A percentile compares a stretch with the other conserved stretches of the same genome.
phyloP scores from a whole-genome alignment of 2,329 filamentous ascomycete genomes.

The Nemania sp. region DNA sequence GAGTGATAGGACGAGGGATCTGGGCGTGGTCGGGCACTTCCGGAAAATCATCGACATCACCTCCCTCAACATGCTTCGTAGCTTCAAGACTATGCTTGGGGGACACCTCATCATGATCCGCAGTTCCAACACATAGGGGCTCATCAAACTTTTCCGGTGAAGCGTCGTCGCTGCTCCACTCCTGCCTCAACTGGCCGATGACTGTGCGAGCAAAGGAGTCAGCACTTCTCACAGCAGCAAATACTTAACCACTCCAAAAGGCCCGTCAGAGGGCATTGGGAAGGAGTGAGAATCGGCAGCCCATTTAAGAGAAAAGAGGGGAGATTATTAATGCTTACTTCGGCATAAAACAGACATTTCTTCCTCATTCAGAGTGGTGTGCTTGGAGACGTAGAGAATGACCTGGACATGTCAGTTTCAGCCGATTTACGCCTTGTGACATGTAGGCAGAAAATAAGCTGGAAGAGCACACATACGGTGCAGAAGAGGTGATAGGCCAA shows the following conservation, averaged over 20 bases:
- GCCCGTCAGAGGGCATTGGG: too few relatives aligned
- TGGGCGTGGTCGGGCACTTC: neutral
- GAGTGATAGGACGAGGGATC: constrained; percentile 6
- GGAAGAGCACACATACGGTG: neutral
- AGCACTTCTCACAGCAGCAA: neutral
- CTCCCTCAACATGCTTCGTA: neutral
- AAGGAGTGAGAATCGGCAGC: neutral
- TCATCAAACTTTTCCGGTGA: neutral
- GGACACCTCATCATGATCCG: neutral
- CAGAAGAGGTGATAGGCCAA: constrained; percentile 19
- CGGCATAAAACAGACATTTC: constrained; percentile 12
- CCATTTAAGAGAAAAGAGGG: too few relatives aligned
- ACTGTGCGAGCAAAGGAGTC: neutral
- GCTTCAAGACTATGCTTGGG: neutral
- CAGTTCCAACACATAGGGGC: neutral
- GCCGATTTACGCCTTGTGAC: neutral
- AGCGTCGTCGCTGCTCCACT: constrained; percentile 5
- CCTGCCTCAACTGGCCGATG: constrained; percentile 7
- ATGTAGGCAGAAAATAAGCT: neutral
- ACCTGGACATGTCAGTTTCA: neutral
- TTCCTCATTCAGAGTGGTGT: constrained; percentile 1
- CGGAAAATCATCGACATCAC: neutral
- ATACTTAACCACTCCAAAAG: neutral
- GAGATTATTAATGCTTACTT: neutral
- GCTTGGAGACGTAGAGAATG: constrained; percentile 14